Evolutionary conservation across 1,139 yeast genomes (phyloP), one percentile per base, ranked within the genome.

Genomic region (Yamadazyma triangularis): DNA sequence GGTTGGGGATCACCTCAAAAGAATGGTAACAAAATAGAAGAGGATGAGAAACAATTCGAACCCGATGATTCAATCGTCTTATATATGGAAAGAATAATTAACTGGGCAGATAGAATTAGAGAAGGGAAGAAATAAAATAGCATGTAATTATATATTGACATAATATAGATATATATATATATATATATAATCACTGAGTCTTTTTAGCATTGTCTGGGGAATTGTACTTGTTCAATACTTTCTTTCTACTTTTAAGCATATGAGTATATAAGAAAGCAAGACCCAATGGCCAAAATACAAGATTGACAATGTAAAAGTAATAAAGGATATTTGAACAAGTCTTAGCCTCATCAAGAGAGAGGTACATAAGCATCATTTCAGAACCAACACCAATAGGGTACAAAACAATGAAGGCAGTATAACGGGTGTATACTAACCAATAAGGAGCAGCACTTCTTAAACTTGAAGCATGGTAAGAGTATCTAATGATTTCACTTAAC

Each of bases 341-440:
- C 25, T 64, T 70, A 10, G 95, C 95, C 32, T 73, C 76, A 23
- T 67, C 73, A 29, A 87, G 65, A 0, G 94, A 79, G 38, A 78
- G 60, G 56, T 77, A 79, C 39, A 87, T 71, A 60, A 88, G 76
- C 31, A 68, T 50, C 42, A 86, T 69, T 54, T 91, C 99, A 38
- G 93, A 79, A 4, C 84, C 76, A 12, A 91, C 96, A 4, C 98
- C 98, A 22, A 85, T 59, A 15, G 98, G 98, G 51, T 91, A 91
- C 46, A 91, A 68, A 2, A 87, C 75, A 47, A 75, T 74, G 58
- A 91, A 91, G 18, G 89, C 67, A 40, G 85, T 82, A 65, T 89
- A 91, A 51, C 99, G 74, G 45, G 87, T 62, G 73, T 82, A 76
- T 16, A 79, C 73, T 42, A 91, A 66, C 53, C 71, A 53, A 29